Evolutionary conservation across 345 rosid genomes (phyloP), one percentile per base, ranked within the genome.

Genomic region (Pistacia atlantica): DNA sequence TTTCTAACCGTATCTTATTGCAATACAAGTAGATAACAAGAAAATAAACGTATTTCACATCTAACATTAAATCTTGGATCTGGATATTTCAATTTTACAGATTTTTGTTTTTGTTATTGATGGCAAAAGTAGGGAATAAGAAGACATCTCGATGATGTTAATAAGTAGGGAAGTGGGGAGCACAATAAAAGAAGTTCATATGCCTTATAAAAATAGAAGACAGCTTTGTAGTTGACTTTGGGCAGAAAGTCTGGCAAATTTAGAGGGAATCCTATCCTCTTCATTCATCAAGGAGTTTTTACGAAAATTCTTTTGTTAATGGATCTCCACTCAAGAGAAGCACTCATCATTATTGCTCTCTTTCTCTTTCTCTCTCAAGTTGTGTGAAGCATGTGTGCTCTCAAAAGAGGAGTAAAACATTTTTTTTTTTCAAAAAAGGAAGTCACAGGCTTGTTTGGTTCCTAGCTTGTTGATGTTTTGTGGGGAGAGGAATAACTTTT

Each of bases 161-260:
- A 73, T 79, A 63, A 68, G 69, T 20, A 69, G 77, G 79, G 18
- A 63, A 86, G 88, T 86, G 90, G 86, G 88, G 79, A 59, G 81
- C 88, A 85, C 85, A 80, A 82, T 78, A 66, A 71, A 76, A 56
- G 64, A 54, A 61, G 78, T 65, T 77, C 60, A 51, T 33, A 38
- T 57, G 2, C 13, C 20, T 9, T 66, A 16, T 2, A 62, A 54
- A 52, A 17, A 11, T 66, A 58, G 81, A 78, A 75, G 80, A 18
- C 81, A 85, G 82, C 91, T 90, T 90, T 88, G 63, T 88, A 35
- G 91, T 90, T 90, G 91, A 88, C 91, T 87, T 87, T 81, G 86
- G 83, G 87, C 71, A 84, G 77, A 88, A 90, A 88, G 93, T 84
- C 78, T 84, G 85, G 78, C 86, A 80, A 84, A 80, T 83, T 87